These are phyloP conservation scores for Clonostachys rosea DNA, from an alignment of 2,329 filamentous ascomycete genomes.

Conservation along the genomic window DNA sequence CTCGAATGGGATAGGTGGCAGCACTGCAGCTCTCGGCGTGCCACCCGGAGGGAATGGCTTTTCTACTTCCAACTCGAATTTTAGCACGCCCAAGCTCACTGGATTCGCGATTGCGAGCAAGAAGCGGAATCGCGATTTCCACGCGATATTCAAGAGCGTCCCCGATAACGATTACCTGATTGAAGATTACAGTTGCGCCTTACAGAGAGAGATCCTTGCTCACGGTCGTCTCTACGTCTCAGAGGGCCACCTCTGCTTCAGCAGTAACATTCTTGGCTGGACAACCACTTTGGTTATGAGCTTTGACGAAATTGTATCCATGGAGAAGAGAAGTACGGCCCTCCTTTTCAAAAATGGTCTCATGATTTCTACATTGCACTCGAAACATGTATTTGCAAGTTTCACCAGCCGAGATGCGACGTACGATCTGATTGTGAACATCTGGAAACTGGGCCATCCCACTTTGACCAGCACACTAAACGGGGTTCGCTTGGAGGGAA, in stretches of 20 bases:
- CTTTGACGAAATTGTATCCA: slow-evolving; percentile 94
- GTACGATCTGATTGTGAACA: slow-evolving; percentile 94
- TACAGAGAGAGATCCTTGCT: slow-evolving; percentile 92
- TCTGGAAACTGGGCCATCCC: slow-evolving; percentile 96
- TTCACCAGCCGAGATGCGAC: slow-evolving; percentile 92
- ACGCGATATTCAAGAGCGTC: slow-evolving; percentile 89
- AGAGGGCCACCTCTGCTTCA: slow-evolving; percentile 96
- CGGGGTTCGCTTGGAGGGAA: slow-evolving; percentile 76
- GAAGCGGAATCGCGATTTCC: slow-evolving; percentile 94
- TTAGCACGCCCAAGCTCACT: slow-evolving; percentile 71
- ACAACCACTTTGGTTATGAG: slow-evolving; percentile 96
- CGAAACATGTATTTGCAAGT: slow-evolving; percentile 93
- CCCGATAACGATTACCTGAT: slow-evolving; percentile 98
- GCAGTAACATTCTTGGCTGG: slow-evolving; percentile 98
- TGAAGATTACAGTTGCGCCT: slow-evolving; percentile 94
- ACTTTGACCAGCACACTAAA: slow-evolving; percentile 88
- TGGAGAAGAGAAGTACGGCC: slow-evolving; percentile 95
- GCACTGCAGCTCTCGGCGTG: slow-evolving; percentile 51
- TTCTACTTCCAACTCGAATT: slow-evolving; percentile 38
- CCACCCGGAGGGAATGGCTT: slow-evolving; percentile 57
- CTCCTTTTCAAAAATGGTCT: slow-evolving; percentile 96
- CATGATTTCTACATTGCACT: slow-evolving; percentile 92
- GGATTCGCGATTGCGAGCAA: slow-evolving; percentile 96
- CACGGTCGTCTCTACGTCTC: slow-evolving; percentile 94
- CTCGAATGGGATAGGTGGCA: slow-evolving; percentile 63